phyloP scores from a whole-genome alignment of 345 rosid species.

The Clausena lansium region DNA sequence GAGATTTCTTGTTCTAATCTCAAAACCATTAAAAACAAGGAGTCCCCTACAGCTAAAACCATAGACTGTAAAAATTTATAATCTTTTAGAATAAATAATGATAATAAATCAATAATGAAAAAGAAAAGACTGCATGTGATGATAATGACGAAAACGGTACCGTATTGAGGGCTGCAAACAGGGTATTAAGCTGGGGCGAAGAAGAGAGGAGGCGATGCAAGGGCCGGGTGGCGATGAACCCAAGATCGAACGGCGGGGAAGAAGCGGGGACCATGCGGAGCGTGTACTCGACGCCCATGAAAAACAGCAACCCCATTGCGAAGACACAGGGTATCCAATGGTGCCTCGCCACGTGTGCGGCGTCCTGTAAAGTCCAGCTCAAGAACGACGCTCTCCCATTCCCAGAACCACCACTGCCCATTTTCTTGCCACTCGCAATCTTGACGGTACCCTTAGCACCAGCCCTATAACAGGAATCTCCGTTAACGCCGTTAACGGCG shows the following conservation, averaged over 20 bases:
- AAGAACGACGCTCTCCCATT: constrained; percentile 41
- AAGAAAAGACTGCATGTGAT: too few species aligned
- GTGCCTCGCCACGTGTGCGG: constrained; percentile 44
- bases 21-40: too few species aligned
- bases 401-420: constrained; percentile 6
- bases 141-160: constrained; percentile 26
- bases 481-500: neutral
- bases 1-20: too few species aligned
- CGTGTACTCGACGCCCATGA: constrained; percentile 94
- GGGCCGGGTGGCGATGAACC: constrained; percentile 67
- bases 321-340: constrained; percentile 76
- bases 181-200: constrained; percentile 71
- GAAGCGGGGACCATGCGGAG: constrained; percentile 75
- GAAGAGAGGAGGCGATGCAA: constrained; percentile 57
- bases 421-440: neutral
- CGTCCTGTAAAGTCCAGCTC: constrained; percentile 61
- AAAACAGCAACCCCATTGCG: constrained; percentile 67
- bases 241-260: constrained; percentile 82
- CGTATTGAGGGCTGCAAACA: constrained; percentile 83
- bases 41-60: too few species aligned
- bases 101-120: too few species aligned
- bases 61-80: too few species aligned
- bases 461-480: neutral
- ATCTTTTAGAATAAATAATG: too few species aligned
- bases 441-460: too few species aligned